Conservation (phyloP, 768 basidiomycete species). For the Termitomyces sp. region DNA sequence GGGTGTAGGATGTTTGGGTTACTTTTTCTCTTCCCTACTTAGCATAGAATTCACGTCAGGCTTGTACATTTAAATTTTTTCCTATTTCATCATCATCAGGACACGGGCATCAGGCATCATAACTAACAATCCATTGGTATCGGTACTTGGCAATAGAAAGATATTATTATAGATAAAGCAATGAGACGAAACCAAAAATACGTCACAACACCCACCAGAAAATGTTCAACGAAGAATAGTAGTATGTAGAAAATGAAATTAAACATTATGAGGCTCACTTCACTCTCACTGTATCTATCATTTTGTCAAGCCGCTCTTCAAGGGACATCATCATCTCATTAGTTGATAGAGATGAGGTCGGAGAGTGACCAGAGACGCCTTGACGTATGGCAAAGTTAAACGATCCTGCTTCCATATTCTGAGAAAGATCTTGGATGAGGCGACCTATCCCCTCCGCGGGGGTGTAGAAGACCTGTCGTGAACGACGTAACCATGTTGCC, state of each 20-base stretch:
- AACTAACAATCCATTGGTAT: slow-evolving; percentile 19
- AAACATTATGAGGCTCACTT: slow-evolving; percentile 15
- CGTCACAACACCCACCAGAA: slow-evolving; percentile 3
- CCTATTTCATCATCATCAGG: slow-evolving; percentile 8
- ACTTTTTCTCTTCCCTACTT: slow-evolving; percentile 1
- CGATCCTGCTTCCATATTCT: slow-evolving; percentile 75
- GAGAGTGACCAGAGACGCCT: slow-evolving; percentile 39
- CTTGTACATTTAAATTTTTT: not conserved
- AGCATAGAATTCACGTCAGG: slow-evolving; percentile 6
- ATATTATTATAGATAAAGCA: slow-evolving; percentile 19
- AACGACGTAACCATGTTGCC: slow-evolving; percentile 22
- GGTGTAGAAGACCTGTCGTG: slow-evolving; percentile 65
- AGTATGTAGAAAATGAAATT: slow-evolving; percentile 14
- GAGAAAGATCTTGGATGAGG: slow-evolving; percentile 78
- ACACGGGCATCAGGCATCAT: slow-evolving; percentile 11
- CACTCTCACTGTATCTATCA: slow-evolving; percentile 46
- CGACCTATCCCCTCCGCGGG: slow-evolving; percentile 75
- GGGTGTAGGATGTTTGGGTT: slow-evolving; percentile 27
- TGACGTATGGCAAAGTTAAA: slow-evolving; percentile 56
- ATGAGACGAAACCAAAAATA: slow-evolving; percentile 16
- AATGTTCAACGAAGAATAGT: slow-evolving; percentile 16
- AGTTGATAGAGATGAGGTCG: slow-evolving; percentile 60
- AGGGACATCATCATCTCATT: slow-evolving; percentile 62
- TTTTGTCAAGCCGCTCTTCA: slow-evolving; percentile 71
- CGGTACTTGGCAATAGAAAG: slow-evolving; percentile 12